A percentile compares a stretch with the other conserved stretches of the same genome.
These are phyloP conservation scores for Zygnema circumcarinatum DNA, from an alignment of 139 green algal genomes.

Conservation along the genomic window DNA sequence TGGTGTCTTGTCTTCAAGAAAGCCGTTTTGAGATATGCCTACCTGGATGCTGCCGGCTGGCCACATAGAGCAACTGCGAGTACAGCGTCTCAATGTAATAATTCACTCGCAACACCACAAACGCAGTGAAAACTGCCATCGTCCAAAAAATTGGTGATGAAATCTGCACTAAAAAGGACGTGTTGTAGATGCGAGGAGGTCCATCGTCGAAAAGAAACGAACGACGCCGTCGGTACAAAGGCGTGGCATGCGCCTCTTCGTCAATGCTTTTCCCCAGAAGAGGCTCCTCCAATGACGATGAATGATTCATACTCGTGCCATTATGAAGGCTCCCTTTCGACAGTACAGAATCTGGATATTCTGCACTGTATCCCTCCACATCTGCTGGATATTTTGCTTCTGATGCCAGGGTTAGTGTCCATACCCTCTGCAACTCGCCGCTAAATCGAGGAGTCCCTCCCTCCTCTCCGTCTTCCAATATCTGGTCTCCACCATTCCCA, in stretches of 20 bases:
- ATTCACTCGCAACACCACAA: constrained; percentile 5
- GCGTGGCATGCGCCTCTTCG: background rate
- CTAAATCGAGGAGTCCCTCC: background rate
- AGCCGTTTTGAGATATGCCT: no score
- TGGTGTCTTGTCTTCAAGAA: no score
- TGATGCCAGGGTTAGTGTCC: background rate
- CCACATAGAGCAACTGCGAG: background rate
- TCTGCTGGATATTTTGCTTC: background rate
- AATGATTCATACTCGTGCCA: background rate
- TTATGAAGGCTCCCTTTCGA: background rate
- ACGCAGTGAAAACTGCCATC: background rate
- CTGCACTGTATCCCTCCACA: background rate
- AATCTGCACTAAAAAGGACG: background rate
- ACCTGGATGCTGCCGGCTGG: background rate
- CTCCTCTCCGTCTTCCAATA: background rate
- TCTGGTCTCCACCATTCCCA: background rate
- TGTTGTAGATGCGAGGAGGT: constrained; percentile 1
- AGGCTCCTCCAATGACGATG: background rate
- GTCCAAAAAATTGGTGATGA: background rate
- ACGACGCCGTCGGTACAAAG: background rate
- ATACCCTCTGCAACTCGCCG: background rate
- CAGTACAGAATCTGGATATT: background rate
- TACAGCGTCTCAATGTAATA: constrained; percentile 13
- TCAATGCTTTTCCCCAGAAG: background rate
- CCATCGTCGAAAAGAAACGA: constrained; percentile 23